Evolutionary conservation across 2,329 filamentous ascomycete species (phyloP).

Genomic region (Clarireedia homoeocarpa): DNA sequence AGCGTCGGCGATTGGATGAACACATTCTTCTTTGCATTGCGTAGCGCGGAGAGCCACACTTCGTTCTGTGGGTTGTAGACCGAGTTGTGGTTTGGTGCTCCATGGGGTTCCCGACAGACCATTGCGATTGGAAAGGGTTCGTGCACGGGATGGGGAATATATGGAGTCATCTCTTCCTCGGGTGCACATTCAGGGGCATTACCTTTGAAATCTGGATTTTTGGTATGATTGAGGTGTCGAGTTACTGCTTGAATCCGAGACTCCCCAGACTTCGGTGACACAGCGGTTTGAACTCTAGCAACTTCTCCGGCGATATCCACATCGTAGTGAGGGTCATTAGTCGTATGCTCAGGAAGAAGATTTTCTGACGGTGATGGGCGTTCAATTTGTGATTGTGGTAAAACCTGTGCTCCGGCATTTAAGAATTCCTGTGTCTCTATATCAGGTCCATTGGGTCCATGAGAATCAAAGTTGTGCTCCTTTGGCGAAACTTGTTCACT

Average conservation of each 20-base stretch:
- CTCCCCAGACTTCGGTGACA: conserved; percentile 44
- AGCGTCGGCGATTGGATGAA: conserved; percentile 75
- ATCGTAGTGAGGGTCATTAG: conserved; percentile 58
- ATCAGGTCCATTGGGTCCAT: conserved; percentile 15
- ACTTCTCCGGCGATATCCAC: conserved; percentile 52
- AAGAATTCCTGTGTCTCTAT: conserved; percentile 20
- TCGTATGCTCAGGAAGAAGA: conserved; percentile 46
- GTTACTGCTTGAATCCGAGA: conserved; percentile 51
- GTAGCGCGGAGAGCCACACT: conserved; percentile 62
- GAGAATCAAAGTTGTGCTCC: background rate
- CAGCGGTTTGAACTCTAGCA: conserved; percentile 48
- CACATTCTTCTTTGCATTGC: conserved; percentile 54
- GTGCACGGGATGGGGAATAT: conserved; percentile 46
- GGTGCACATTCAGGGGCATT: conserved; percentile 46
- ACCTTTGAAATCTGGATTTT: conserved; percentile 40
- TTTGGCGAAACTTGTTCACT: background rate
- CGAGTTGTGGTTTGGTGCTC: conserved; percentile 51
- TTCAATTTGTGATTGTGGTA: conserved; percentile 18
- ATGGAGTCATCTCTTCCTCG: conserved; percentile 56
- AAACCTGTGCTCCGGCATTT: conserved; percentile 19
- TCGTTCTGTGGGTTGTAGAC: conserved; percentile 66
- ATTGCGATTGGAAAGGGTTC: conserved; percentile 61
- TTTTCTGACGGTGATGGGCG: conserved; percentile 14
- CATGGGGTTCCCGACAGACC: conserved; percentile 61
- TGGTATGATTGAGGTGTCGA: conserved; percentile 57